These are phyloP conservation scores for Cercophora samala DNA, from an alignment of 495 filamentous ascomycete genomes.

Conservation along the genomic window DNA sequence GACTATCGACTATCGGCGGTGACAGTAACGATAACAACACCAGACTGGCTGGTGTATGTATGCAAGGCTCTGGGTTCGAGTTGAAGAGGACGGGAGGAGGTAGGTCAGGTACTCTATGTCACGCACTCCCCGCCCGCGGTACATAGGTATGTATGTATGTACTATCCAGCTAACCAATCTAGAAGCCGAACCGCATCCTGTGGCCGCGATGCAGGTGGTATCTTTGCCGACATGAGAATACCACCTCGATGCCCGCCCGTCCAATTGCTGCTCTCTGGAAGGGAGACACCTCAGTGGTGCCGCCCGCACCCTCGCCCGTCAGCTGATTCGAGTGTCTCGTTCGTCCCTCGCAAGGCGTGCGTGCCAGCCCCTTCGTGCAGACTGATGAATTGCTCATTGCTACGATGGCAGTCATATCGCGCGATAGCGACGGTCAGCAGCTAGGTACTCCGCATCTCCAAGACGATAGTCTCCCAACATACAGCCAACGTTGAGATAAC, in stretches of 20 bases:
- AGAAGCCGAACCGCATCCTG: background rate
- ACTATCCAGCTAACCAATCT: background rate
- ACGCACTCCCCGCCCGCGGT: background rate
- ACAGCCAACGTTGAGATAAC: background rate
- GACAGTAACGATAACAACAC: too few relatives aligned
- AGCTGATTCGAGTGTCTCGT: conserved; percentile 31
- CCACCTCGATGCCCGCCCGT: conserved; percentile 19
- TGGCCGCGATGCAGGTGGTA: conserved; percentile 23
- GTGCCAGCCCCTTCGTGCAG: conserved; percentile 28
- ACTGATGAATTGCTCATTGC: conserved; percentile 17
- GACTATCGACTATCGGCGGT: too few relatives aligned
- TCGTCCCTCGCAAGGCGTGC: conserved; percentile 23
- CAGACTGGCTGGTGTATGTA: too few relatives aligned
- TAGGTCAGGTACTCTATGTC: conserved; percentile 1
- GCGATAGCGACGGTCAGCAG: background rate
- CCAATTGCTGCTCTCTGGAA: conserved; percentile 14
- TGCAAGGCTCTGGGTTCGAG: conserved; percentile 1
- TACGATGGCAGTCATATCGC: background rate
- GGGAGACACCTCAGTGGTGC: conserved; percentile 13
- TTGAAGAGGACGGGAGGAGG: background rate
- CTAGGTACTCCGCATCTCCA: background rate
- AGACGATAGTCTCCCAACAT: background rate
- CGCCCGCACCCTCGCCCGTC: conserved; percentile 22
- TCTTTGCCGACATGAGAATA: conserved; percentile 31
- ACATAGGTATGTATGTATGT: conserved; percentile 1